Base-by-base conservation (phyloP, 345 rosid species). In the Murraya koenigii region DNA sequence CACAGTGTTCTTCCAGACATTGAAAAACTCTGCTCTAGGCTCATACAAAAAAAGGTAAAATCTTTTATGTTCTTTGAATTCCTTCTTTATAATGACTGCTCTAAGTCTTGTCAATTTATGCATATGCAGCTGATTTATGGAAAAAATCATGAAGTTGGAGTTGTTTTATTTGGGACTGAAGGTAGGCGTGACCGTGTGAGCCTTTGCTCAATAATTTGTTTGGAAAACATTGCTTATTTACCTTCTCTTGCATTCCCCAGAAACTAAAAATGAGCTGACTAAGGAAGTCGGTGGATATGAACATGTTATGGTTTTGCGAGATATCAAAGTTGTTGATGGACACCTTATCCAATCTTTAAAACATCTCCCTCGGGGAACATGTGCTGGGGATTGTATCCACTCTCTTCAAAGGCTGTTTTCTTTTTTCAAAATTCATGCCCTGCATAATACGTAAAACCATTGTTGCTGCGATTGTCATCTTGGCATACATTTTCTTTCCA, bases 301-400 rank as follows among this genome's bases (percentile, higher is more conserved):
- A 78, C 79, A 94, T 84, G 79, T 96, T 65, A 47, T 30, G 1
- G 98, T 90, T 66, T 82, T 90, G 39, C 85, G 74, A 72, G 82
- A 85, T 56, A 87, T 92, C 69, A 89, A 82, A 84, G 97, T 90
- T 72, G 97, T 91, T 73, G 93, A 92, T 82, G 93, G 91, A 66
- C 83, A 75, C 36, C 84, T 86, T 78, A 78, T 86, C 36, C 89
- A 89, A 56, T 52, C 74, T 75, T 77, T 92, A 52, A 85, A 84
- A 63, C 77, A 71, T 28, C 90, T 96, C n/a, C 97, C 98, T 52
- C 90, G 83, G 69, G 99, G 99, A 78, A 87, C 88, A 20, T 84
- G 84, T 22, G 39, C 84, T 76, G 98, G 98, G 38, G 98, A 94
- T 83, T 96, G 97, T 96, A 91, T 96, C 98, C 97, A 38, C 7